Evolutionary conservation across 176 grass and related monocot genomes (phyloP).

Genomic region (Oryza longistaminata): DNA sequence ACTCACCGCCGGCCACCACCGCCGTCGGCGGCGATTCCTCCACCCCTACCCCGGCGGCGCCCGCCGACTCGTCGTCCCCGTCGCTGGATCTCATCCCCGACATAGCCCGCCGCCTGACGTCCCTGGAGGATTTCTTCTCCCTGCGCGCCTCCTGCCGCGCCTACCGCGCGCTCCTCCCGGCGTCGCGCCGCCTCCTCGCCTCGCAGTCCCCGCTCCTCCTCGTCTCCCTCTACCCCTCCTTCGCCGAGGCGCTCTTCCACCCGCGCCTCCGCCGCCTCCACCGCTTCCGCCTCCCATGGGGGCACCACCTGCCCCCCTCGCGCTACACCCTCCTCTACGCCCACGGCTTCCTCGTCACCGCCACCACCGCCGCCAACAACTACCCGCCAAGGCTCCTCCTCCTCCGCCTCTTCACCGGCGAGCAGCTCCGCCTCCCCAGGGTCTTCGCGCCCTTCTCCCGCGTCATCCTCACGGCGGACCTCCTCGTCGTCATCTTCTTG

Average conservation of each 20-base stretch:
- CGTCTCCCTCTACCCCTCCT: slow-evolving; percentile 50
- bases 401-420: slow-evolving; percentile 67
- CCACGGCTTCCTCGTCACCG: slow-evolving; percentile 66
- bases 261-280: slow-evolving; percentile 50
- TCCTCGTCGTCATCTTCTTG: slow-evolving; percentile 50
- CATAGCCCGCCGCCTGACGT: slow-evolving; percentile 50
- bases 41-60: background rate
- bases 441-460: slow-evolving; percentile 44
- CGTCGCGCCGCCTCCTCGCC: slow-evolving; percentile 38
- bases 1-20: slow-evolving; percentile 1
- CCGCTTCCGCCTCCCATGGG: slow-evolving; percentile 51
- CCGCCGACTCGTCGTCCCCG: slow-evolving; percentile 34
- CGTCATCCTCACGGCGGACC: slow-evolving; percentile 52
- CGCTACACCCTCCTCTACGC: slow-evolving; percentile 53
- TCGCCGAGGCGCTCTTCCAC: slow-evolving; percentile 66
- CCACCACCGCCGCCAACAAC: slow-evolving; percentile 41
- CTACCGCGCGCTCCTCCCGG: slow-evolving; percentile 48
- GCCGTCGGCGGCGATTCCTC: background rate
- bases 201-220: slow-evolving; percentile 60
- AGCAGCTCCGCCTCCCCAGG: slow-evolving; percentile 60
- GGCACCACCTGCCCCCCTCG: slow-evolving; percentile 34
- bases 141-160: slow-evolving; percentile 51
- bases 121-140: slow-evolving; percentile 66
- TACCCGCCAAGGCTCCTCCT: slow-evolving; percentile 53
- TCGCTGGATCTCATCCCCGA: slow-evolving; percentile 48